Base-by-base conservation (phyloP, 2,329 filamentous ascomycete species). In the Rasamsonia emersonii region DNA sequence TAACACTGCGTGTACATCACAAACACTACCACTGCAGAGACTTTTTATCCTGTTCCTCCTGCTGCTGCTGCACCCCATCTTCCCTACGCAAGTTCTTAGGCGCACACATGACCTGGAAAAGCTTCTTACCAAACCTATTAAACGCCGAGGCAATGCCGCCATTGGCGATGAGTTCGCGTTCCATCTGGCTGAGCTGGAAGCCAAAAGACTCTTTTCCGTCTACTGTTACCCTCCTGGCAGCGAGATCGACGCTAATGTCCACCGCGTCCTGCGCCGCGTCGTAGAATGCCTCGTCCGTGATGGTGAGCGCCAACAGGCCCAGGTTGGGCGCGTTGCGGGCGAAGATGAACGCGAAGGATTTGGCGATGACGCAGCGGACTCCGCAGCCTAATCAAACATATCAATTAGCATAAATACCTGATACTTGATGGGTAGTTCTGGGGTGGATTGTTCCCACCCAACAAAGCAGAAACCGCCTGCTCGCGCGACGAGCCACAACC, bases 331-430 rank as follows among this genome's bases (percentile, higher is more conserved):
- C 58, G 41, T 70, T 69, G 2, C 63, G 54, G 5, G 50, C 50
- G 33, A 62, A 68, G 36, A 68, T 68, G 43, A 68, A 68, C 0
- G 61, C 56, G 35, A 66, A 69, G 0, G 57, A 62, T 28, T 53
- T 44, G 1, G 62, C 64, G 32, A 68, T 65, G 1, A 68, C 61
- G 31, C 57, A 63, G 39, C 61, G 37, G 1, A 67, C 52, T 1
- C 58, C 59, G 16, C 32, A 41, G 9, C 53, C 48, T 43, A 13
- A n/a, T n/a, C 11, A 15, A 21, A 29, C 7, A n/a, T 8, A 21
- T 35, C n/a, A 10, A 20, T 8, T 9, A 10, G 14, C 9, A 30
- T 5, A 8, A 18, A 10, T 13, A 8, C 13, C 26, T 16, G 8
- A 10, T 21, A 14, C 18, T 20, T 18, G 6, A 19, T 4, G 7